Evolutionary conservation across 2,329 filamentous ascomycete species (phyloP).

Genomic region (Ciborinia camelliae): DNA sequence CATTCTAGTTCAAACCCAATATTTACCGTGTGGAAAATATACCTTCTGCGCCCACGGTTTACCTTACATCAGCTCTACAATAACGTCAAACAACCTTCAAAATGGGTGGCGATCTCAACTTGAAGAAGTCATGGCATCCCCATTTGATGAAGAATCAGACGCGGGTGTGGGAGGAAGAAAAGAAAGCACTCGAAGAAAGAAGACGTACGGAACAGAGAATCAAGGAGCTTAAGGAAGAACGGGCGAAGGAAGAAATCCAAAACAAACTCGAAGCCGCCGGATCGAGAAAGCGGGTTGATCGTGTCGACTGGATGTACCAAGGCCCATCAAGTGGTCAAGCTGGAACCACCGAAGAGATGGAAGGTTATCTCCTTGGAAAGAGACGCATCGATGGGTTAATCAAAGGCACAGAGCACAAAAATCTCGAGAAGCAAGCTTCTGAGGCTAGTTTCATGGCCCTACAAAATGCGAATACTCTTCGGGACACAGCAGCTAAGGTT

Average conservation of each 20-base stretch:
- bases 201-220: constrained; percentile 89
- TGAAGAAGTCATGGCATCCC: constrained; percentile 95
- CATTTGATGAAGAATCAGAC: constrained; percentile 86
- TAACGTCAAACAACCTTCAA: constrained; percentile 41
- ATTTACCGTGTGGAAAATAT: not conserved
- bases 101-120: constrained; percentile 93
- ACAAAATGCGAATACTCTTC: constrained; percentile 66
- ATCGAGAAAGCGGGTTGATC: constrained; percentile 72
- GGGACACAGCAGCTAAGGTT: constrained; percentile 83
- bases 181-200: constrained; percentile 88
- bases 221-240: constrained; percentile 91
- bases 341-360: constrained; percentile 83
- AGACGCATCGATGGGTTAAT: constrained; percentile 83
- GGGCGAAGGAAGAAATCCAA: constrained; percentile 87
- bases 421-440: constrained; percentile 70
- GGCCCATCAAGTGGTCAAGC: constrained; percentile 74
- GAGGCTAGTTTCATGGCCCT: constrained; percentile 58
- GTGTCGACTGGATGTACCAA: constrained; percentile 98
- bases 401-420: constrained; percentile 76
- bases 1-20: not conserved
- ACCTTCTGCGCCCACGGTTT: too few relatives aligned
- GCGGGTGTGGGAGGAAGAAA: constrained; percentile 86
- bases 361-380: constrained; percentile 90
- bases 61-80: not conserved
- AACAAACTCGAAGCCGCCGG: constrained; percentile 85